Conservation (phyloP, 2,329 filamentous ascomycete genomes). For the Diaporthe ilicicola region DNA sequence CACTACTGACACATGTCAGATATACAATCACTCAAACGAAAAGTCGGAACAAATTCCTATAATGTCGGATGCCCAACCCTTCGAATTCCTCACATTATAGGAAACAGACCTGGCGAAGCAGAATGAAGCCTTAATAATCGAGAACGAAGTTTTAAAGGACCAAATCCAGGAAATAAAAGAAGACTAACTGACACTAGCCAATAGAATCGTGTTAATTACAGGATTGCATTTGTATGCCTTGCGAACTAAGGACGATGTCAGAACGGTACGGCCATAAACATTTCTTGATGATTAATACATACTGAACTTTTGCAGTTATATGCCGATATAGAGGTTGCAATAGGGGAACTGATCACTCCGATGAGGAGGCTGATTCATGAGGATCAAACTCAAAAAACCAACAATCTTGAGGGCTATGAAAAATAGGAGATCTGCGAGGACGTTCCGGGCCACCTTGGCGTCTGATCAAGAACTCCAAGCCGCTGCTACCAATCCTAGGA, state of each 20-base stretch:
- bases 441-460: not conserved
- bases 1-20: not conserved
- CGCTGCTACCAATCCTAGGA: not conserved
- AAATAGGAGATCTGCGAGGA: not conserved
- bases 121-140: not conserved
- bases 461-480: not conserved
- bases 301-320: not conserved
- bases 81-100: not conserved
- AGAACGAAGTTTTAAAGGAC: not conserved
- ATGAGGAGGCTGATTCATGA: not conserved
- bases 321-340: not conserved
- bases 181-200: too few species aligned
- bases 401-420: not conserved
- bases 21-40: too few species aligned
- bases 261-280: not conserved
- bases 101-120: not conserved
- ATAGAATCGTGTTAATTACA: not conserved
- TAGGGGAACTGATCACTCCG: not conserved
- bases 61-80: not conserved
- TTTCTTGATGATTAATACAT: not conserved
- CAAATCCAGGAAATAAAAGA: rapidly evolving
- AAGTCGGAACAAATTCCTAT: not conserved
- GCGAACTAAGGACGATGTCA: not conserved
- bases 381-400: not conserved
- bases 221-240: not conserved